Conservation (phyloP, 352 stramenopile genomes). For the Pythium aristosporum region DNA sequence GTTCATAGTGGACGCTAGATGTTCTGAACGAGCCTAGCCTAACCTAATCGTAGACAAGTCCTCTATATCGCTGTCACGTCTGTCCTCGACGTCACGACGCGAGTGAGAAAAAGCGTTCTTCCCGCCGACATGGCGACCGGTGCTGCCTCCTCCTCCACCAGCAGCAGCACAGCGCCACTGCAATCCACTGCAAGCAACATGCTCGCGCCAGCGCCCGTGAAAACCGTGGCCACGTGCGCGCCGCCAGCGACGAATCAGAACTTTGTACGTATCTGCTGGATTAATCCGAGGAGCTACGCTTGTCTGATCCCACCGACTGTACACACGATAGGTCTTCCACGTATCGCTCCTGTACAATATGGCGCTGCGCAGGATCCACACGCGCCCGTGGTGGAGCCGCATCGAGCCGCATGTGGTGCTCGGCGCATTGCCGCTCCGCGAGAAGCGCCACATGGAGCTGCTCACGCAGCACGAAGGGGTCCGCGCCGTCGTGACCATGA, state of each 20-base stretch:
- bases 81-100: not conserved
- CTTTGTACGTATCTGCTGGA: slow-evolving; percentile 26
- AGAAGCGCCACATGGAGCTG: slow-evolving; percentile 54
- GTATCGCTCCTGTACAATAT: slow-evolving; percentile 84
- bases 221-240: not conserved
- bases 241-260: slow-evolving; percentile 23
- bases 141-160: not conserved
- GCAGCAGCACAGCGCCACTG: not conserved
- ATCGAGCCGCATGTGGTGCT: slow-evolving; percentile 66
- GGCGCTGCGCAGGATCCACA: slow-evolving; percentile 36
- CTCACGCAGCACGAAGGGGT: slow-evolving; percentile 61
- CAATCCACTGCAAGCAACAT: not conserved
- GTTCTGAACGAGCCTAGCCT: too few species aligned
- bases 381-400: slow-evolving; percentile 72
- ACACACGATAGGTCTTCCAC: slow-evolving; percentile 50
- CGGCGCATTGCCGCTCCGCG: slow-evolving; percentile 58
- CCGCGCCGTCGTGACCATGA: slow-evolving; percentile 76
- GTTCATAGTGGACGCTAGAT: too few species aligned
- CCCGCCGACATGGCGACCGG: not conserved
- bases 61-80: too few species aligned
- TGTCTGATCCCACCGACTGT: not conserved
- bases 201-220: not conserved
- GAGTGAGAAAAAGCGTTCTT: not conserved
- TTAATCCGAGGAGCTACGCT: not conserved
- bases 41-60: too few species aligned